Conservation (phyloP, 1,284 basidiomycete species). For the Cutaneotrichosporon sp. region DNA sequence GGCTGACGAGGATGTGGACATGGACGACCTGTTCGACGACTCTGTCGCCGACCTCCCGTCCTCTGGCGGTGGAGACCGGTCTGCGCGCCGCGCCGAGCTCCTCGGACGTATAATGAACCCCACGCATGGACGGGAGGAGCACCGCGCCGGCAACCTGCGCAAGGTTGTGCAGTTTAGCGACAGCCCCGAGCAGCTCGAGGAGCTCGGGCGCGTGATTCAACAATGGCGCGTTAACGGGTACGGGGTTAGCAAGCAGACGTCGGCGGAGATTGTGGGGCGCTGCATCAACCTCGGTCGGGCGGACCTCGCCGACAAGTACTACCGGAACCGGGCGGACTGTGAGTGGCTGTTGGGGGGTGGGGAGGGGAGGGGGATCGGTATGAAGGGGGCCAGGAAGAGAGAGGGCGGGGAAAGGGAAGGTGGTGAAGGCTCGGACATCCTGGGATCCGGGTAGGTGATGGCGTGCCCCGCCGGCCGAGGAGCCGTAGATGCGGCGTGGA, state of each 20-base stretch:
- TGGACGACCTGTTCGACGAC: slow-evolving; percentile 22
- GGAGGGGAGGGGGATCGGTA: not conserved
- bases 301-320: slow-evolving; percentile 25
- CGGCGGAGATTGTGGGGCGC: slow-evolving; percentile 27
- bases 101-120: slow-evolving; percentile 13
- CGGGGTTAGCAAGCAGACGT: slow-evolving; percentile 24
- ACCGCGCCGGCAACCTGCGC: slow-evolving; percentile 23
- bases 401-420: not conserved
- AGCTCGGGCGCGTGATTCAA: slow-evolving; percentile 18
- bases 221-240: slow-evolving; percentile 23
- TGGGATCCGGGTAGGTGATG: no score
- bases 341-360: not conserved
- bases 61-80: slow-evolving; percentile 10
- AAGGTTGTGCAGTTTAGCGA: slow-evolving; percentile 27
- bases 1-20: slow-evolving; percentile 17
- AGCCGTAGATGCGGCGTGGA: no score
- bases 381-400: not conserved
- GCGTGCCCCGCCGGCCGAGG: not conserved
- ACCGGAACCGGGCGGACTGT: slow-evolving; percentile 22
- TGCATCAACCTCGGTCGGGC: slow-evolving; percentile 27
- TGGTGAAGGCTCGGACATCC: not conserved
- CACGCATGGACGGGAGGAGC: slow-evolving; percentile 9
- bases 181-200: slow-evolving; percentile 22
- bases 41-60: slow-evolving; percentile 3
- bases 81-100: slow-evolving; percentile 11